Evolutionary conservation across 2,329 filamentous ascomycete genomes (phyloP), one percentile per base, ranked within the genome.

Genomic region (Zalaria sp.): DNA sequence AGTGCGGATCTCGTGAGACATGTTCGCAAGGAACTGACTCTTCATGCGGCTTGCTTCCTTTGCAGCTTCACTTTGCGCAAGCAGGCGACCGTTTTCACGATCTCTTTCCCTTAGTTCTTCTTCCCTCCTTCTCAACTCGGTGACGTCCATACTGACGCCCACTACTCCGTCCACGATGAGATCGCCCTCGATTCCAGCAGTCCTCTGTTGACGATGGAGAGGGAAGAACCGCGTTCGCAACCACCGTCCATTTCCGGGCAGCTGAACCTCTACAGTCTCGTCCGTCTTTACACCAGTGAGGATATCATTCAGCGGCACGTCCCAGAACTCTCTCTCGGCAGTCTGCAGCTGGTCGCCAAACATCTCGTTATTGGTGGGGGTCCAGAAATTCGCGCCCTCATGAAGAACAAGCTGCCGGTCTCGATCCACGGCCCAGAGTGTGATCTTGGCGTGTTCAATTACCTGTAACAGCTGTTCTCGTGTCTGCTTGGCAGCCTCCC

Each of bases 21-120:
- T 61, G 61, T 85, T 85, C 9, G 81, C 81, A 4, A 86, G 63
- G 51, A 88, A 88, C 49, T 84, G 81, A 49, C 77, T 83, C 64
- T 89, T 91, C 54, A 89, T 71, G 42, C 81, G 72, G 52, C 79
- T 86, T 2, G 83, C 83, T 58, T 88, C 83, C 55, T 84, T 87
- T 1, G 83, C 83, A 10, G 83, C 82, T 5, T 77, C 75, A 53
- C 84, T 82, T 47, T 86, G 85, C 4, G 82, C 81, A 46, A 85
- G 63, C 1, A 86, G 68, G 44, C 75, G 74, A 9, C 74, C 68
- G 51, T 86, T 88, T 51, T 85, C 81, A 5, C 49, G 46, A 35
- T 77, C 76, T 51, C 82, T 75, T 44, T 71, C 67, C 44, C 73
- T 69, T 9, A 86, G 57, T 34, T 79, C 75, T 35, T 71, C 65